These are phyloP conservation scores for Aspergillus tubingensis DNA, from an alignment of 2,329 filamentous ascomycete genomes.

Conservation along the genomic window DNA sequence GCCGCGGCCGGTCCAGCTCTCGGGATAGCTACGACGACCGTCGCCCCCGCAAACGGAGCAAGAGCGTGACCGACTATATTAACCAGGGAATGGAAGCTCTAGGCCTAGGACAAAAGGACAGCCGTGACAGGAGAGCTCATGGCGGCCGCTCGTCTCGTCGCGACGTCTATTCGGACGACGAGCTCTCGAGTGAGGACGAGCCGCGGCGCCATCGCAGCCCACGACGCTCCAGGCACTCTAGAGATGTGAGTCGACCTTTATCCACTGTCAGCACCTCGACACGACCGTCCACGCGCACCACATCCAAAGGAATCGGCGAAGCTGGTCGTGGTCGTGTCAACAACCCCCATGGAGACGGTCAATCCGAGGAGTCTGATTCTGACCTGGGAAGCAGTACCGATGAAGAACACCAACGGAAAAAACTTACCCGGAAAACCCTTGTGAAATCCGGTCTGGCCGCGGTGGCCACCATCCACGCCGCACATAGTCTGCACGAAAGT, in stretches of 20 bases:
- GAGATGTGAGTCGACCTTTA: conserved; percentile 48
- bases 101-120: conserved; percentile 41
- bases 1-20: conserved; percentile 47
- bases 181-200: conserved; percentile 36
- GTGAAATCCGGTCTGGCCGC: conserved; percentile 67
- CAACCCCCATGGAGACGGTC: conserved; percentile 12
- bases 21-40: conserved; percentile 57
- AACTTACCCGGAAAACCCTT: conserved; percentile 67
- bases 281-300: conserved; percentile 25
- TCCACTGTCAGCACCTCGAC: conserved; percentile 27
- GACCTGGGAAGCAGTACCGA: conserved; percentile 60
- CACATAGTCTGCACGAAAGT: conserved; percentile 64
- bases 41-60: conserved; percentile 47
- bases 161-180: conserved; percentile 45
- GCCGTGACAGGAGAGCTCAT: conserved; percentile 29
- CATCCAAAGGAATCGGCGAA: conserved; percentile 24
- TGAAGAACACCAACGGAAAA: conserved; percentile 64
- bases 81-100: conserved; percentile 48
- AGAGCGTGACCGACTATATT: conserved; percentile 49
- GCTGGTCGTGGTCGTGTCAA: conserved; percentile 14
- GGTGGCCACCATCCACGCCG: conserved; percentile 69
- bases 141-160: conserved; percentile 34
- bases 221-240: conserved; percentile 37
- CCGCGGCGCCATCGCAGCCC: conserved; percentile 32
- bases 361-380: conserved; percentile 46